Evolutionary conservation across 768 basidiomycete species (phyloP).

Genomic region (Roridomyces roridus): DNA sequence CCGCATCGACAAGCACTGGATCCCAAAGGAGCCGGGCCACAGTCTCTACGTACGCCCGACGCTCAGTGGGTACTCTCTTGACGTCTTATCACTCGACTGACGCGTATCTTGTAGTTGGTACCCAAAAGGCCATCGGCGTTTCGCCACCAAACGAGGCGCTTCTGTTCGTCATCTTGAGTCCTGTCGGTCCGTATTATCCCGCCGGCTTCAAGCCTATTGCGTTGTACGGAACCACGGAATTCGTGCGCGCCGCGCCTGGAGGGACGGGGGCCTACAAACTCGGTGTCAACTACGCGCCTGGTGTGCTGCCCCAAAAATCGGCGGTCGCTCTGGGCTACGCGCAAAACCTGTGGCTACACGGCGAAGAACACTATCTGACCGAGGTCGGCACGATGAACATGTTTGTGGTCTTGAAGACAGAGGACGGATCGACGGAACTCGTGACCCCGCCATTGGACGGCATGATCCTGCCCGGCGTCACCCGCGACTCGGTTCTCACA

Average conservation of each 20-base stretch:
- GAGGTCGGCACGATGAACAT: constrained; percentile 90
- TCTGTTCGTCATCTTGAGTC: constrained; percentile 85
- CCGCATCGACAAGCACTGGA: constrained; percentile 86
- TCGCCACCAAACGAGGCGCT: constrained; percentile 79
- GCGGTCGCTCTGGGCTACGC: constrained; percentile 80
- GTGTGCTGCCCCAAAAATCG: constrained; percentile 81
- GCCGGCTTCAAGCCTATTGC: constrained; percentile 91
- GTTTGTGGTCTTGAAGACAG: constrained; percentile 78
- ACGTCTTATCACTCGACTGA: neutral
- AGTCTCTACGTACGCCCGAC: constrained; percentile 92
- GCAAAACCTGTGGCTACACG: constrained; percentile 91
- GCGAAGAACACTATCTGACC: constrained; percentile 64
- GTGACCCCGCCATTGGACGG: constrained; percentile 91
- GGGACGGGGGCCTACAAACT: constrained; percentile 91
- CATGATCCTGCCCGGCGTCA: constrained; percentile 92
- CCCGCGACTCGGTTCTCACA: constrained; percentile 81
- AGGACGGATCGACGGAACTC: constrained; percentile 77
- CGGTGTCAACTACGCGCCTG: constrained; percentile 89
- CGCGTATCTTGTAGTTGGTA: constrained; percentile 68
- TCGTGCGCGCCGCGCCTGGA: constrained; percentile 85
- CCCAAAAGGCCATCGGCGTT: constrained; percentile 72
- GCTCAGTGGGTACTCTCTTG: constrained; percentile 49
- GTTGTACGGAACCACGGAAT: constrained; percentile 85
- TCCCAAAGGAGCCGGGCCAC: constrained; percentile 86
- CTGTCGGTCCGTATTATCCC: constrained; percentile 86